phyloP scores from a whole-genome alignment of 2,329 filamentous ascomycete genomes.

The Sporothrix inflata region DNA sequence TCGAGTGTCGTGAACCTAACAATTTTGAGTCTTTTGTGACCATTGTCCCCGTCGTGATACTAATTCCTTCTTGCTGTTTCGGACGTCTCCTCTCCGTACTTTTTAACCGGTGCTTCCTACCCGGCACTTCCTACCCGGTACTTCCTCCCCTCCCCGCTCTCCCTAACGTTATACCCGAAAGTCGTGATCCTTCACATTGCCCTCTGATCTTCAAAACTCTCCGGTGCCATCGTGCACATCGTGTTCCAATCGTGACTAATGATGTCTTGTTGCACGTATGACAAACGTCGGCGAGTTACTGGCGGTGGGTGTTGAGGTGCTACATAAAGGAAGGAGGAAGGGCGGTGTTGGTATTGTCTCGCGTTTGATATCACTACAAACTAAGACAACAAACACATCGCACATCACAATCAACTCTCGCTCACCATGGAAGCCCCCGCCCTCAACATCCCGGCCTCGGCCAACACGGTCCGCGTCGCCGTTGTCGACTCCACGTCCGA shows the following conservation, averaged over 20 bases:
- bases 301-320: neutral
- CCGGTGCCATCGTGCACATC: neutral
- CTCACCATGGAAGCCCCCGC: neutral
- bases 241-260: neutral
- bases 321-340: neutral
- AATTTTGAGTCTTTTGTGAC: too few species aligned
- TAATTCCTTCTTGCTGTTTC: neutral
- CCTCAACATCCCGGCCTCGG: slow-evolving; percentile 24
- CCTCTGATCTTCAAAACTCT: neutral
- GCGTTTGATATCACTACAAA: too few species aligned
- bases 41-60: too few species aligned
- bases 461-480: slow-evolving; percentile 26
- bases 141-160: neutral
- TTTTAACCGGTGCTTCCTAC: too few species aligned
- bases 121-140: neutral
- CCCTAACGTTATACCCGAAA: neutral
- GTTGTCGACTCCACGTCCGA: slow-evolving; percentile 27
- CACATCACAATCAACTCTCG: too few species aligned
- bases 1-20: too few species aligned
- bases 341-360: neutral
- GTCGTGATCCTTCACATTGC: neutral
- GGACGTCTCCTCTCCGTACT: too few species aligned
- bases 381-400: neutral
- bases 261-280: neutral
- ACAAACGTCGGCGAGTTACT: slow-evolving; percentile 3